Evolutionary conservation across 441 rosid species (phyloP).

Genomic region (Populus hybrid): DNA sequence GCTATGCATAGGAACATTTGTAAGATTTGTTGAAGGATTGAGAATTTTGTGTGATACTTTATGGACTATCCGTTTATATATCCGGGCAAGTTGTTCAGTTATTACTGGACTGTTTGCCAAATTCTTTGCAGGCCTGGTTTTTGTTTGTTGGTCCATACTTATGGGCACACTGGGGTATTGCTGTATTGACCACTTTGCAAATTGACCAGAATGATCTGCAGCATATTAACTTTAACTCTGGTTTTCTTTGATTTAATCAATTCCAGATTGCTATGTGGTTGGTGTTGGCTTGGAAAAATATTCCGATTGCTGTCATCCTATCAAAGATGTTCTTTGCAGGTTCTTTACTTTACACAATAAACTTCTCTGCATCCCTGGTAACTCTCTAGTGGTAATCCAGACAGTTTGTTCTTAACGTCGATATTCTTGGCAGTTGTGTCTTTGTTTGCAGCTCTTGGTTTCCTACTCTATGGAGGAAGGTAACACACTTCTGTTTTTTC

Average conservation of each 20-base stretch:
- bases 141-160: background rate
- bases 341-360: slow-evolving; percentile 14
- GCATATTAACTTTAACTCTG: background rate
- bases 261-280: slow-evolving; percentile 78
- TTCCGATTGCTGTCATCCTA: slow-evolving; percentile 47
- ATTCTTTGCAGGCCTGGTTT: background rate
- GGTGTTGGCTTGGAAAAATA: slow-evolving; percentile 78
- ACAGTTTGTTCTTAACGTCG: slow-evolving; percentile 13
- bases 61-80: background rate
- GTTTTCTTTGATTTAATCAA: slow-evolving; percentile 13
- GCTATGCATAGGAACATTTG: background rate
- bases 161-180: background rate
- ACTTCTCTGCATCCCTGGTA: background rate
- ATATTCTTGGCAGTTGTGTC: slow-evolving; percentile 53
- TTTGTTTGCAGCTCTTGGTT: slow-evolving; percentile 79
- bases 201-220: background rate
- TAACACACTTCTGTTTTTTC: slow-evolving; percentile 27
- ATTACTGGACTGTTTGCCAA: background rate
- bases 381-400: slow-evolving; percentile 7
- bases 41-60: background rate
- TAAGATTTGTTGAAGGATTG: background rate
- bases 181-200: background rate
- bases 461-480: slow-evolving; percentile 94
- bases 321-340: slow-evolving; percentile 92
- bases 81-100: background rate